Evolutionary conservation across 176 grass and related monocot species (phyloP).

Genomic region (Oryza meyeriana): DNA sequence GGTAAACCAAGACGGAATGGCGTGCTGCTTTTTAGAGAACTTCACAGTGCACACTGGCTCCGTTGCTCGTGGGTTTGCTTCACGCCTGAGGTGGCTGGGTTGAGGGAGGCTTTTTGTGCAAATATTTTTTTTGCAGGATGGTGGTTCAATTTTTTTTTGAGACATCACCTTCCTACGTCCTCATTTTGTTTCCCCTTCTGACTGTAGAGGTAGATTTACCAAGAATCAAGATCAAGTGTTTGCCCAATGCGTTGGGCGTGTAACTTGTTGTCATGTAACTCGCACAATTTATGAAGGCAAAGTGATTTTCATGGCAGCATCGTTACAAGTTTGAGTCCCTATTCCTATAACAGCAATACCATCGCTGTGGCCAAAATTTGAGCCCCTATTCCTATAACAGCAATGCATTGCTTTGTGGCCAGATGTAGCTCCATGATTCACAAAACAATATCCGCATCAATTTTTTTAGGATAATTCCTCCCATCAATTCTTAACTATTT

Average conservation of each 20-base stretch:
- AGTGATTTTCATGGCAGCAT: too few relatives aligned
- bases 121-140: not conserved
- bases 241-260: not conserved
- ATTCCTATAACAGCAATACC: too few relatives aligned
- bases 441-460: not conserved
- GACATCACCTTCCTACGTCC: not conserved
- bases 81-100: not conserved
- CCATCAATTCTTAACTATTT: too few relatives aligned
- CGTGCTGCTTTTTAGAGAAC: not conserved
- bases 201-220: not conserved
- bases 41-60: not conserved
- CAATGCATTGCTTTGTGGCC: not conserved
- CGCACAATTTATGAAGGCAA: not conserved
- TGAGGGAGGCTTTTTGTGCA: not conserved
- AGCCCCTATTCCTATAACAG: too few relatives aligned
- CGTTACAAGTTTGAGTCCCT: not conserved
- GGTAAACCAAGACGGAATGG: not conserved
- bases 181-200: not conserved
- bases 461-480: too few relatives aligned
- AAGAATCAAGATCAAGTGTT: not conserved
- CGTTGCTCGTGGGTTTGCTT: not conserved
- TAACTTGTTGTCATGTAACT: not conserved
- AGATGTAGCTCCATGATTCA: not conserved
- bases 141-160: conserved; percentile 22
- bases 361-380: too few relatives aligned